Conservation (phyloP, 2,329 filamentous ascomycete genomes). For the Dryadomyces quercivorus region DNA sequence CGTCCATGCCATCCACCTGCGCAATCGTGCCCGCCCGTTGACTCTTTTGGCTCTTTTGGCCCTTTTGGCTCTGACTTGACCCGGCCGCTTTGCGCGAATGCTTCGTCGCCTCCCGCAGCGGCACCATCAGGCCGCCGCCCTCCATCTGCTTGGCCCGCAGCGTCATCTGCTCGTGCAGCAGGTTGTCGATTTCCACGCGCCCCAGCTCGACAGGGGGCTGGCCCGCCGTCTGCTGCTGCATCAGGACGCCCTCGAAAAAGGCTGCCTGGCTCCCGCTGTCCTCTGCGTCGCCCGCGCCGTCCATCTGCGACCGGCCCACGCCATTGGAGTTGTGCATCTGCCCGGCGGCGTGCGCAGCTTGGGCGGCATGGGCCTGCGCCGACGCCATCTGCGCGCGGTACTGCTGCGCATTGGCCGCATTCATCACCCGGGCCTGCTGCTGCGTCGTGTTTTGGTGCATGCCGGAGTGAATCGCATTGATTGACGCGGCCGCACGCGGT, state of each 20-base stretch:
- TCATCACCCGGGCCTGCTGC: slow-evolving; percentile 9
- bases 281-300: slow-evolving; percentile 54
- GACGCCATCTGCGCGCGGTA: slow-evolving; percentile 19
- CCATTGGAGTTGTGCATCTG: slow-evolving; percentile 30
- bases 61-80: slow-evolving; percentile 9
- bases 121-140: slow-evolving; percentile 64
- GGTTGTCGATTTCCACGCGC: slow-evolving; percentile 51
- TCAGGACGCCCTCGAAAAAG: slow-evolving; percentile 46
- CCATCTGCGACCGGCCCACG: slow-evolving; percentile 49
- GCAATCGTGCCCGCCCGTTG: slow-evolving; percentile 5
- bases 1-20: slow-evolving; percentile 49
- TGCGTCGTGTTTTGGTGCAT: slow-evolving; percentile 15
- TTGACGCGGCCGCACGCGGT: slow-evolving; percentile 50
- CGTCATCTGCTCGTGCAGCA: slow-evolving; percentile 57
- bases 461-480: slow-evolving; percentile 46
- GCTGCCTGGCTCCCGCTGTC: slow-evolving; percentile 50
- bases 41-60: slow-evolving; percentile 6
- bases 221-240: slow-evolving; percentile 41
- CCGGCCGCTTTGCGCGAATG: slow-evolving; percentile 10
- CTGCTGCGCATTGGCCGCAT: slow-evolving; percentile 16
- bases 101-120: slow-evolving; percentile 45
- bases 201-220: slow-evolving; percentile 42
- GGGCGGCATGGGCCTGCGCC: slow-evolving; percentile 12
- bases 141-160: slow-evolving; percentile 57
- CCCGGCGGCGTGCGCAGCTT: slow-evolving; percentile 17